Evolutionary conservation across 75 land plant genomes (phyloP).

Genomic region (Cunninghamia lanceolata): DNA sequence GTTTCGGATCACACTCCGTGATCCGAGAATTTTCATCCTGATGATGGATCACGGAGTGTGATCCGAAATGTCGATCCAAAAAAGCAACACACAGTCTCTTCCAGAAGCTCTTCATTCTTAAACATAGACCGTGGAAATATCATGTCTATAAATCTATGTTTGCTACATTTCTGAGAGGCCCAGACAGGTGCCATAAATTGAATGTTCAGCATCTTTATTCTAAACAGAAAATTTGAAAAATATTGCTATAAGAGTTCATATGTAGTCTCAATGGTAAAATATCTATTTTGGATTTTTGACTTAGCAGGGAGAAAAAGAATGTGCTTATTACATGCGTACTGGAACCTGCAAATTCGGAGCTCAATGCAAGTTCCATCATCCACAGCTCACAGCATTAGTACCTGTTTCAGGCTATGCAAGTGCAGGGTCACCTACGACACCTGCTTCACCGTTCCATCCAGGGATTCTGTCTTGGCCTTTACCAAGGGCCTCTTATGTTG

Average conservation of each 20-base stretch:
- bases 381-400: conserved; percentile 59
- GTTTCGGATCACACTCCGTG: no score
- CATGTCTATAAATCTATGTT: no score
- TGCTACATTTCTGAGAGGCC: background rate
- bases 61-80: no score
- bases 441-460: conserved; percentile 36
- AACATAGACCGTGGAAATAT: no score
- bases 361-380: conserved; percentile 92
- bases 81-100: no score
- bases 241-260: background rate
- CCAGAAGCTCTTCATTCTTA: no score
- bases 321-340: conserved; percentile 88
- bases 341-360: conserved; percentile 76
- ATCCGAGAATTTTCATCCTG: no score
- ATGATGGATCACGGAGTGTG: no score
- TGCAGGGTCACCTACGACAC: conserved; percentile 30
- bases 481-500: conserved; percentile 41
- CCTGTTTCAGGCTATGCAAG: conserved; percentile 45
- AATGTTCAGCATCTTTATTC: background rate
- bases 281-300: background rate
- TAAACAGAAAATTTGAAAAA: background rate
- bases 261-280: background rate
- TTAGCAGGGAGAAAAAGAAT: conserved; percentile 78
- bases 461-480: conserved; percentile 56
- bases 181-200: background rate